Base-by-base conservation (phyloP, 257 asterid genomes). In the Jaltomata sinuosa region DNA sequence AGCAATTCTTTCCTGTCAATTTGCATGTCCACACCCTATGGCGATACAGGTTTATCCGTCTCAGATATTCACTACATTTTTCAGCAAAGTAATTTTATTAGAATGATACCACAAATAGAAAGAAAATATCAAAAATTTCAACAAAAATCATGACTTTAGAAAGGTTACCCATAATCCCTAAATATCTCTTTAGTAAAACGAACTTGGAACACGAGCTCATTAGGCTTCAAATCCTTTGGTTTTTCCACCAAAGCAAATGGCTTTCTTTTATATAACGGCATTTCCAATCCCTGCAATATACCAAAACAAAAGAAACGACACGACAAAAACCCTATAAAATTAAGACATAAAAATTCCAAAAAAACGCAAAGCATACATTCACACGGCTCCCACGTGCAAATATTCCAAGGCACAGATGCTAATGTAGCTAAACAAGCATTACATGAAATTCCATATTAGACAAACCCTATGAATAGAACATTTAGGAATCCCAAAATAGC, bases 151-250 rank as follows among this genome's bases (percentile, higher is more conserved):
- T 31, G 68, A 47, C 19, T 32, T 65, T 67, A 7, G 49, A 40
- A 42, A 64, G 81, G 74, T 84, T 88, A 94, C 99, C 88, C 86
- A 82, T 95, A 97, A 84, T 90, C 91, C 83, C 93, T 90, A 93
- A 94, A 97, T 87, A 97, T 94, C 89, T 97, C 99, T 85, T 94
- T 95, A 36, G 99, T 95, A 86, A 88, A 90, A 57, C 94, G 93
- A 85, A 97, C 88, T 87, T 94, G 98, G 84, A 92, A 97, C 85
- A 97, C 93, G 8, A 88, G 92, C 86, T 93, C 97, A 42, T 89
- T 89, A 36, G 96, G 93, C 92, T 95, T 89, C 83, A 97, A 87
- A 88, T 97, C 98, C 84, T 84, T 90, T 54, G 98, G 98, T 87
- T 87, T 89, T 55, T 87, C 97, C 84, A 87, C 91, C 85, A 91